Evolutionary conservation across 2,329 filamentous ascomycete genomes (phyloP), one percentile per base, ranked within the genome.

Genomic region (Botrytis galanthina): DNA sequence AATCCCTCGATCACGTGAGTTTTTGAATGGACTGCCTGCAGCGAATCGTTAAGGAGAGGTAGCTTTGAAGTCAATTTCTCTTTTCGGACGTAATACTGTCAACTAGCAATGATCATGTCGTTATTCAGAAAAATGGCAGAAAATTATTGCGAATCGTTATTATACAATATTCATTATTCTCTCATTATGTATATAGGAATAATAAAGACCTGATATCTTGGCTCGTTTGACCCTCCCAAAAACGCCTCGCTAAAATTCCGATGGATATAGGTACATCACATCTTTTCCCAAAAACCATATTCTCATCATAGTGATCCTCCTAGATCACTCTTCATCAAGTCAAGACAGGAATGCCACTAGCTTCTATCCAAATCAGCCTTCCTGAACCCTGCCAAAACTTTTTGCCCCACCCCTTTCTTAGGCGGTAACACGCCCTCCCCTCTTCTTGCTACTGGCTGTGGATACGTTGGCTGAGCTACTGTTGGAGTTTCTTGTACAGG

Each of bases 301-400:
- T 22, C 48, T 5, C 35, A 7, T 44, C 29, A 3, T 32, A 39
- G 22, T 39, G 35, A n/a, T 18, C 7, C 7, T 22, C 5, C 8
- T 5, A 5, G 3, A 62, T 10, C 16, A 42, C 1, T n/a, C 3
- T 1, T 22, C 6, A 18, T 44, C 16, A 20, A 6, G 2, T 8
- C 6, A 26, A 29, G 16, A 32, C 10, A 32, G 16, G 16, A 37
- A 32, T 2, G 26, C n/a, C 48, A 26, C 51, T 72, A 79, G 62
- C 76, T 78, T 61, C 74, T 74, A 73, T 79, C 78, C 70, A 79
- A n/a, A 73, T 79, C 78, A n/a, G 78, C 78, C 51, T 75, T 78
- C 37, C 78, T 73, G n/a, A 79, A 72, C 1, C 76, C 70, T 42
- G 59, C 72, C 73, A 78, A 73, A 18, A 76, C 72, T 63, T 73